Base-by-base conservation (phyloP, 495 filamentous ascomycete genomes). In the Penicillium salamii region DNA sequence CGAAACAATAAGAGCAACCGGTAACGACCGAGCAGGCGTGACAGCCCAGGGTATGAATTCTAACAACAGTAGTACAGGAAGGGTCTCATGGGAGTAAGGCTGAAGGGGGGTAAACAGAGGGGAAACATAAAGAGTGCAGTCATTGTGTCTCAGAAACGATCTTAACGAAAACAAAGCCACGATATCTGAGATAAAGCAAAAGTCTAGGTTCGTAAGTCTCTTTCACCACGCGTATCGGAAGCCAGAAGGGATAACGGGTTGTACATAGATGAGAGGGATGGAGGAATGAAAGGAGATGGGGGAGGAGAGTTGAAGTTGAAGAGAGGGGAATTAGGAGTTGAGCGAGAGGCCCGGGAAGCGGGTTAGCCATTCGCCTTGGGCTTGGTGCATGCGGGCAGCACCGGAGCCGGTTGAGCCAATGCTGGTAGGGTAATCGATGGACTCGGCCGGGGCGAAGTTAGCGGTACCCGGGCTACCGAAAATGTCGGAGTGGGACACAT, bases 281-380 rank as follows among this genome's bases (percentile, higher is more conserved):
- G 24, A 37, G 19, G 5, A 8, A n/a, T n/a, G 15, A 11, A 49
- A 19, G 23, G 21, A 20, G 18, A 33, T n/a, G 17, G 15, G 31
- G 28, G 11, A n/a, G 29, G 23, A 28, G 18, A 43, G 23, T 26
- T 8, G 23, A 8, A 26, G 23, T 4, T 26, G 12, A 31, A 7
- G 19, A 19, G 26, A 28, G 14, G 26, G 15, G 20, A 24, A 29
- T 68, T 52, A 78, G 38, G 71, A 77, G 23, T 71, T 72, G 14
- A 80, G 69, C 8, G 77, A 80, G n/a, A 80, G 50, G 17, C 75
- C 75, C 50, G 77, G 77, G 53, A 80, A 78, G 4, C 67, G 60
- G 37, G 59, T 57, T 28, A 63, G 57, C 74, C 75, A 79, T 38
- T 79, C 77, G 34, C 58, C 58, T 19, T 69, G 66, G 9, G 62